Percentiles rank a stretch among this genome's conserved stretches.
These are phyloP conservation scores for Phlebopus sp. DNA, from an alignment of 1,284 basidiomycete genomes.

Conservation along the genomic window DNA sequence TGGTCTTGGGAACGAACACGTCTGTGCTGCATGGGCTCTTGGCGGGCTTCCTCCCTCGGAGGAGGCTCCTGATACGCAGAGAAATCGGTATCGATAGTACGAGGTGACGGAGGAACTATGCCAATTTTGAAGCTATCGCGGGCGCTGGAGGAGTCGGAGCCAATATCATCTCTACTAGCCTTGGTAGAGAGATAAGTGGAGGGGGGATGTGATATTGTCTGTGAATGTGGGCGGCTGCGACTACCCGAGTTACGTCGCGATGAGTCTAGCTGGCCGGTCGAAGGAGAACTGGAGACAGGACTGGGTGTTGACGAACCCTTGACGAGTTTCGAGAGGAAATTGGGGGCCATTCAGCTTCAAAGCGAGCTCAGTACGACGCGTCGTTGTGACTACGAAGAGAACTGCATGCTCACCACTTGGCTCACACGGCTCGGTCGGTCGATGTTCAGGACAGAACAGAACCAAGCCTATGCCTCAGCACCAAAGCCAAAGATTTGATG, in stretches of 20 bases:
- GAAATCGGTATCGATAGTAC: conserved; percentile 17
- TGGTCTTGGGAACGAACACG: conserved; percentile 33
- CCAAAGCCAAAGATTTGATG: neutral
- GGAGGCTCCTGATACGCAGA: conserved; percentile 3
- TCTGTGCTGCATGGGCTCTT: conserved; percentile 20
- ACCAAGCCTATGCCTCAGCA: too few relatives aligned
- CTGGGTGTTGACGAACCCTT: conserved; percentile 26
- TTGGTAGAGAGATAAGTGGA: conserved; percentile 13
- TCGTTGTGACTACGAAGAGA: neutral
- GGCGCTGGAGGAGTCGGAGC: conserved; percentile 25
- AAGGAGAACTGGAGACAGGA: neutral
- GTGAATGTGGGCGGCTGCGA: conserved; percentile 22
- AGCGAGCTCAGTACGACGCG: neutral
- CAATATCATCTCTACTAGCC: neutral
- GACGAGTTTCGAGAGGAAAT: conserved; percentile 50
- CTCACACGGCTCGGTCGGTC: too few relatives aligned
- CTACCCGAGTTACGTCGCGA: neutral
- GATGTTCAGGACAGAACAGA: too few relatives aligned
- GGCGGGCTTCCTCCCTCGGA: conserved; percentile 21
- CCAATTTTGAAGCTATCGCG: conserved; percentile 29
- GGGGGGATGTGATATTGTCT: conserved; percentile 27
- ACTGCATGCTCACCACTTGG: too few relatives aligned
- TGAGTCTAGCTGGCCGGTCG: conserved; percentile 3
- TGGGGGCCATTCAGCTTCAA: conserved; percentile 41
- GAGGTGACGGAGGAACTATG: conserved; percentile 29